Evolutionary conservation across 805 yeast genomes (phyloP).

Genomic region (Ogataea neopini): DNA sequence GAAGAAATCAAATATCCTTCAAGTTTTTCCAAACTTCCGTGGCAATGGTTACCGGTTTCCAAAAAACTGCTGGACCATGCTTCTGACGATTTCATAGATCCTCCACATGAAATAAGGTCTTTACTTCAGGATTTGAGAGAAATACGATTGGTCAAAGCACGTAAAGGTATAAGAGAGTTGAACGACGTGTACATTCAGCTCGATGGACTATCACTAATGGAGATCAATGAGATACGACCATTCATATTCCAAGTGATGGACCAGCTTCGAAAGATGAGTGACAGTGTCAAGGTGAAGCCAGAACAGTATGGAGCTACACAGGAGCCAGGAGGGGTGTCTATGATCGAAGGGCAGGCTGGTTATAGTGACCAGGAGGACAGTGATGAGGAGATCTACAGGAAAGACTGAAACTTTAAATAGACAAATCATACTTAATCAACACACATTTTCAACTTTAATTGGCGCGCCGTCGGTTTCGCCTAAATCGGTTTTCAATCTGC

Average conservation of each 20-base stretch:
- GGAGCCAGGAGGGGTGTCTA: constrained; percentile 4
- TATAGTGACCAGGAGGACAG: constrained; percentile 24
- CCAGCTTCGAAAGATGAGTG: constrained; percentile 60
- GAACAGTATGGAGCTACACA: constrained; percentile 11
- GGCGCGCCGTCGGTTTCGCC: constrained; percentile 61
- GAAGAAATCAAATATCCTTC: constrained; percentile 61
- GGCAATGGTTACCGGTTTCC: constrained; percentile 85
- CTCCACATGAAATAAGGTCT: constrained; percentile 68
- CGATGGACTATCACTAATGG: constrained; percentile 80
- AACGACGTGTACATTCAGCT: constrained; percentile 82
- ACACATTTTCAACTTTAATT: constrained; percentile 59
- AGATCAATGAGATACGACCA: constrained; percentile 86
- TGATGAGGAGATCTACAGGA: constrained; percentile 27
- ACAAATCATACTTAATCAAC: constrained; percentile 38
- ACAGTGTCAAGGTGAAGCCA: constrained; percentile 25
- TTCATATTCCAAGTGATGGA: constrained; percentile 81
- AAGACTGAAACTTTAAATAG: constrained; percentile 7
- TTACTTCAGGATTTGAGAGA: constrained; percentile 83
- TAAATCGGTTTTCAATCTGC: constrained; percentile 63
- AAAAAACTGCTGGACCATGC: constrained; percentile 68
- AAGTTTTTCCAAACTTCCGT: constrained; percentile 72
- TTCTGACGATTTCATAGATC: constrained; percentile 74
- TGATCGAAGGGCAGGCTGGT: constrained; percentile 6
- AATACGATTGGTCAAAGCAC: constrained; percentile 73
- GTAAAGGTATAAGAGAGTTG: constrained; percentile 73